Percentiles rank a stretch among this genome's conserved stretches.
Evolutionary conservation across 139 green algal species (phyloP).

Genomic region (Chlorella sp.): DNA sequence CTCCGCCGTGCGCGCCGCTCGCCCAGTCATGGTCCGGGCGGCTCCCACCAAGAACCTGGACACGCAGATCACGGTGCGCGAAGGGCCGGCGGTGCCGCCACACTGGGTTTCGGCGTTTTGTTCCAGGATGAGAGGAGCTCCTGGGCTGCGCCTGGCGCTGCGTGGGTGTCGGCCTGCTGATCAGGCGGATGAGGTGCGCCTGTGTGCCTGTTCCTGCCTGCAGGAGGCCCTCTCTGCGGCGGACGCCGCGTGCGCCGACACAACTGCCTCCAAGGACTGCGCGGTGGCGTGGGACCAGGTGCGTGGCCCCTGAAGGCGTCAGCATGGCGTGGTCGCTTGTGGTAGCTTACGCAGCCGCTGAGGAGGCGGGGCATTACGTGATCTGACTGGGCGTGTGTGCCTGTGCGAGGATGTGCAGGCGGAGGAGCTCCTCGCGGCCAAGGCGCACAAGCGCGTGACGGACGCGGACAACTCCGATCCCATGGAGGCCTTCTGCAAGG

Average conservation of each 20-base stretch:
- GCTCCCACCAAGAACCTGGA: background rate
- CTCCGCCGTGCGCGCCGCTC: background rate
- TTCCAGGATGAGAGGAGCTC: background rate
- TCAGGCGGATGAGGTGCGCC: background rate
- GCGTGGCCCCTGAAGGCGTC: background rate
- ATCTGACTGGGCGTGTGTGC: background rate
- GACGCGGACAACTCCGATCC: background rate
- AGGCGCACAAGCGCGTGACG: conserved; percentile 5
- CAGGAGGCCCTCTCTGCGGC: too few species aligned
- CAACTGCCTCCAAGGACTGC: background rate
- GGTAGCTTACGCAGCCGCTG: too few species aligned
- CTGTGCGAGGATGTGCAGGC: conserved; percentile 22
- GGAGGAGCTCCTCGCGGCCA: conserved; percentile 27
- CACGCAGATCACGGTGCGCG: background rate
- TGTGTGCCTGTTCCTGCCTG: background rate
- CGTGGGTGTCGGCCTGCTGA: too few species aligned
- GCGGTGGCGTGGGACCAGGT: background rate
- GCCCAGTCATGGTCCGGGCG: background rate
- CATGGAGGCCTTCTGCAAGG: conserved; percentile 2
- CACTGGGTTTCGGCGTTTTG: background rate
- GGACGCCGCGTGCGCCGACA: background rate
- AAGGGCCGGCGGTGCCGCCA: background rate
- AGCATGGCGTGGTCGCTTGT: too few species aligned
- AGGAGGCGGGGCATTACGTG: too few species aligned
- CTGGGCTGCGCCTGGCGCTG: background rate